Base-by-base conservation (phyloP, 1,284 basidiomycete genomes). In the Cryptococcus hybrid region DNA sequence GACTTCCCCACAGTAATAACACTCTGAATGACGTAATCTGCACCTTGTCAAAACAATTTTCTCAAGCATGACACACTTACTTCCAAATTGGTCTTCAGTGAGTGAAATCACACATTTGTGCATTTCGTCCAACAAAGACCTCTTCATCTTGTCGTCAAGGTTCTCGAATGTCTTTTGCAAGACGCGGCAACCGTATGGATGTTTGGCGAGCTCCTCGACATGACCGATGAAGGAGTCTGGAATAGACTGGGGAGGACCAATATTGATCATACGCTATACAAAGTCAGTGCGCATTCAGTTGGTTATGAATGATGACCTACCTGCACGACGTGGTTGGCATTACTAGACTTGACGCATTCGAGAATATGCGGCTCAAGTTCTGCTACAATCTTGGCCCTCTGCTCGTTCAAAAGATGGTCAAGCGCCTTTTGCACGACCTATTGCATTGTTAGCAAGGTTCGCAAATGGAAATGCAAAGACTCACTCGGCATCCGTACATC, bases 181-280 rank as follows among this genome's bases (percentile, higher is more conserved):
- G 12, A 99, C 96, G 7, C 96, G 86, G 71, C 96, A 99, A 0
- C 93, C 93, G 67, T 94, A 98, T 1, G 92, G 88, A 74, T 99
- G 93, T 0, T 87, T 88, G 1, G 93, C 87, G 18, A 99, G 81
- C 55, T 88, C 85, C 60, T 85, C 84, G n/a, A 96, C 89, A 64
- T 89, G 87, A 3, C 89, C 89, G 9, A 84, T 81, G 82, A 98
- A 96, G 1, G 84, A 81, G 50, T 84, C 80, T 54, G 94, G 83
- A 70, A 97, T 92, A 2, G 80, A 83, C 43, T 88, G 85, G 6
- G 89, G 83, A 9, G 87, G 81, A 15, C 92, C 87, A n/a, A 86
- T 83, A 67, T 91, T 86, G 58, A 96, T 85, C 57, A 94, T 80
- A 3, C 70, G 69, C 71, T 75, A 52, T 3, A 44, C 4, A 57